A percentile compares a stretch with the other conserved stretches of the same genome.
Conservation (phyloP, 768 basidiomycete genomes). For the Amylocystis lapponica region DNA sequence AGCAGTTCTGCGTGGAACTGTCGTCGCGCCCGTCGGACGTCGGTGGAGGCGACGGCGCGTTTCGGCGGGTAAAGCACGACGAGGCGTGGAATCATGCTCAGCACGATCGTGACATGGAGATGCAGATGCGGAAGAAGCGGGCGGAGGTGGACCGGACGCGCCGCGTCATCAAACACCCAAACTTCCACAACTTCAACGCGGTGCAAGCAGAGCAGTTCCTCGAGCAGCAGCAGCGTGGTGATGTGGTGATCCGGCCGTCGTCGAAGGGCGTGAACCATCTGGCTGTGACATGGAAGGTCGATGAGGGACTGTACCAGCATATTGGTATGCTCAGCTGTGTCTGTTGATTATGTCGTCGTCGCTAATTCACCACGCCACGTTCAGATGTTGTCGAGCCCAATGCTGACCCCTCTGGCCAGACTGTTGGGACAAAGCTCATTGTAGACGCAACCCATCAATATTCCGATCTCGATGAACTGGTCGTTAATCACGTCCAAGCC, state of each 20-base stretch:
- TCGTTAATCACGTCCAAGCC: slow-evolving; percentile 94
- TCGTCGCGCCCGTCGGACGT: slow-evolving; percentile 65
- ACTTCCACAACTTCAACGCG: slow-evolving; percentile 94
- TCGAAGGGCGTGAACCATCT: slow-evolving; percentile 92
- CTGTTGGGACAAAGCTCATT: slow-evolving; percentile 55
- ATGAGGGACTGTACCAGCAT: slow-evolving; percentile 92
- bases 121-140: slow-evolving; percentile 77
- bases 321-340: slow-evolving; percentile 70
- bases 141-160: slow-evolving; percentile 75
- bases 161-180: slow-evolving; percentile 93
- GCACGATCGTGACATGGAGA: slow-evolving; percentile 61
- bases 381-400: slow-evolving; percentile 81
- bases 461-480: slow-evolving; percentile 92
- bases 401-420: slow-evolving; percentile 65
- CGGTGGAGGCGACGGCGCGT: slow-evolving; percentile 52
- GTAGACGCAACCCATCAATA: slow-evolving; percentile 79
- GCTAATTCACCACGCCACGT: slow-evolving; percentile 5
- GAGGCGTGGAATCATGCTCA: slow-evolving; percentile 61
- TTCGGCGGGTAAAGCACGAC: slow-evolving; percentile 55
- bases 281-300: slow-evolving; percentile 99
- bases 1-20: slow-evolving; percentile 65
- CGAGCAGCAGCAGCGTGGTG: slow-evolving; percentile 87
- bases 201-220: slow-evolving; percentile 85
- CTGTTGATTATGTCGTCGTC: neutral
- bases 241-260: slow-evolving; percentile 94